Evolutionary conservation across 2,329 filamentous ascomycete genomes (phyloP).

Genomic region (Diaporthe amygdali): DNA sequence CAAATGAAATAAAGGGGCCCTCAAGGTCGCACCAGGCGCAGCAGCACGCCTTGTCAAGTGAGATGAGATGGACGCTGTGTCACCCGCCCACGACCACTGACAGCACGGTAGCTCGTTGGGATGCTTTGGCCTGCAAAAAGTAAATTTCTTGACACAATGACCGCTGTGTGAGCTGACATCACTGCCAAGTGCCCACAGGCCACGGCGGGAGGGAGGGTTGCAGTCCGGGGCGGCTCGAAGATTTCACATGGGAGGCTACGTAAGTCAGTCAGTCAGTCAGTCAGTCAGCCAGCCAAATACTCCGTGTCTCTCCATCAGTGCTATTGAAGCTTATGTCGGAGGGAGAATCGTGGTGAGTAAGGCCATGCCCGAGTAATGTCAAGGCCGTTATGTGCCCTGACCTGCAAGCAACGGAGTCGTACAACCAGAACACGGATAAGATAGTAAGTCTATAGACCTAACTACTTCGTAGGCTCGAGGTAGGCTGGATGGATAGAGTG

Average conservation of each 20-base stretch:
- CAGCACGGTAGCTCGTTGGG: neutral
- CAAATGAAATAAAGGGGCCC: neutral
- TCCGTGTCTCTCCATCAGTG: neutral
- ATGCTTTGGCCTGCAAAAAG: constrained; percentile 11
- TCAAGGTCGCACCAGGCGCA: neutral
- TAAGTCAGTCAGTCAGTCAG: no score
- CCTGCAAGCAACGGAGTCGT: neutral
- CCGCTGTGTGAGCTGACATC: constrained; percentile 6
- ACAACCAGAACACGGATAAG: neutral
- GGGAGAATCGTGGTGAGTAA: no score
- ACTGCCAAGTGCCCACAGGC: neutral
- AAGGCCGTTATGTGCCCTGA: neutral
- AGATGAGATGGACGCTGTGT: neutral
- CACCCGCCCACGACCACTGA: neutral
- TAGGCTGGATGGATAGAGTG: no score
- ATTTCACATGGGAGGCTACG: neutral
- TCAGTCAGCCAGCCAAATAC: no score
- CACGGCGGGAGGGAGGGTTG: neutral
- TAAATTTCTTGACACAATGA: constrained; percentile 7
- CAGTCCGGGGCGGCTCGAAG: neutral
- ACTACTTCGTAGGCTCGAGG: no score
- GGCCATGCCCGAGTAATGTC: neutral
- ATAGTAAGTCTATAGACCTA: no score
- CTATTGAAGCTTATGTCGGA: neutral
- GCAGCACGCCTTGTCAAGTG: constrained; percentile 8